These are phyloP conservation scores for Suillus subalutaceus DNA, from an alignment of 768 basidiomycete species.

Conservation along the genomic window DNA sequence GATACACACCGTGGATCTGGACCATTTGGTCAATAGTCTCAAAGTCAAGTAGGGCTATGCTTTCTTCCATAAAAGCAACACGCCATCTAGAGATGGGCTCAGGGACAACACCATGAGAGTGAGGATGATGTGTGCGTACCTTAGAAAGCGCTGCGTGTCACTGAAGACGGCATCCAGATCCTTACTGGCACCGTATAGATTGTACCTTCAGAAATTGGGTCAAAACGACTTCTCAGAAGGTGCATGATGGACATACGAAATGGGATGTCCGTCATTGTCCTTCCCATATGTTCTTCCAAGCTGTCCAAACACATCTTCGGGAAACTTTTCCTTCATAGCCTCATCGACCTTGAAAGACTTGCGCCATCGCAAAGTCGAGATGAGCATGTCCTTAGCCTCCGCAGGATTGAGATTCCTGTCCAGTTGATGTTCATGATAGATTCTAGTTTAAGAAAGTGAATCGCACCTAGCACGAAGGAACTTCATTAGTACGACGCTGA, in stretches of 20 bases:
- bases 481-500: slow-evolving; percentile 80
- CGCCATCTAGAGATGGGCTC: slow-evolving; percentile 60
- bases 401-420: slow-evolving; percentile 52
- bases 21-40: slow-evolving; percentile 70
- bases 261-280: slow-evolving; percentile 73
- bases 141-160: slow-evolving; percentile 74
- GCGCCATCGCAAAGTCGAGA: slow-evolving; percentile 73
- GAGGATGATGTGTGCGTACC: slow-evolving; percentile 41
- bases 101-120: slow-evolving; percentile 2
- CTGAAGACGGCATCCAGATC: slow-evolving; percentile 74
- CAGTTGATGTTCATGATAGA: background rate
- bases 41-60: slow-evolving; percentile 67
- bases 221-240: slow-evolving; percentile 2
- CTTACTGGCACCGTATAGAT: slow-evolving; percentile 73
- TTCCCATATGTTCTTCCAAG: slow-evolving; percentile 66
- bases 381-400: slow-evolving; percentile 67
- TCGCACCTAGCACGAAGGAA: slow-evolving; percentile 74
- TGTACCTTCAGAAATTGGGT: slow-evolving; percentile 53
- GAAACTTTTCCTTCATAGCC: slow-evolving; percentile 61
- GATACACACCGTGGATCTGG: slow-evolving; percentile 65
- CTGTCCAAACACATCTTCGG: slow-evolving; percentile 61
- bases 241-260: slow-evolving; percentile 52
- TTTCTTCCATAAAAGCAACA: slow-evolving; percentile 74
- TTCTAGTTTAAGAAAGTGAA: background rate
- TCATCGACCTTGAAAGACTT: slow-evolving; percentile 64